Evolutionary conservation across 768 basidiomycete species (phyloP).

Genomic region (Epithele typhae): DNA sequence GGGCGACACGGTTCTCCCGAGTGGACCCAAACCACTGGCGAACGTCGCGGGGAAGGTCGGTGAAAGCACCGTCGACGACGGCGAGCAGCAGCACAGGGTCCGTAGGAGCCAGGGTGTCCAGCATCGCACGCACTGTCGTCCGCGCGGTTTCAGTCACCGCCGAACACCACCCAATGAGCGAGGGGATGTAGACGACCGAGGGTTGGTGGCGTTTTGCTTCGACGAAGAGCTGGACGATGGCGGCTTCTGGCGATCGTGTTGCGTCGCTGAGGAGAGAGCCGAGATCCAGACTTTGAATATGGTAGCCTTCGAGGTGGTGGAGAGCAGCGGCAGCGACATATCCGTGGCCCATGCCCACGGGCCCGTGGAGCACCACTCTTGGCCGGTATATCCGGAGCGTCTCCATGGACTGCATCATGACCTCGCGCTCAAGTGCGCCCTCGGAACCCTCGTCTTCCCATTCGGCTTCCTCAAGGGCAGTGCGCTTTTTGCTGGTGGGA

Average conservation of each 20-base stretch:
- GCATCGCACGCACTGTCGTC: constrained; percentile 82
- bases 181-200: constrained; percentile 92
- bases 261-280: constrained; percentile 88
- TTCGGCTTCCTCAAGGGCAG: constrained; percentile 91
- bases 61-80: constrained; percentile 74
- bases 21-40: constrained; percentile 85
- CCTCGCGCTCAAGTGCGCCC: constrained; percentile 85
- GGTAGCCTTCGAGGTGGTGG: constrained; percentile 93
- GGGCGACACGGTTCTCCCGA: constrained; percentile 68
- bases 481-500: constrained; percentile 76
- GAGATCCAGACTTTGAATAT: constrained; percentile 90
- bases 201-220: constrained; percentile 98
- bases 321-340: constrained; percentile 88
- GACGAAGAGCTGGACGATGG: constrained; percentile 90
- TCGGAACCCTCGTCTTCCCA: constrained; percentile 81
- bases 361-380: constrained; percentile 77
- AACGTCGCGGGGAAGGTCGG: constrained; percentile 74
- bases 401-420: constrained; percentile 89
- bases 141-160: constrained; percentile 82
- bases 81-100: constrained; percentile 94
- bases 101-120: constrained; percentile 85
- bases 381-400: constrained; percentile 88
- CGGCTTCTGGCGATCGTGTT: constrained; percentile 84
- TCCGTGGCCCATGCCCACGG: constrained; percentile 82
- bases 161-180: constrained; percentile 79